Conservation (phyloP, 768 basidiomycete species). For the Collybiopsis confluens region DNA sequence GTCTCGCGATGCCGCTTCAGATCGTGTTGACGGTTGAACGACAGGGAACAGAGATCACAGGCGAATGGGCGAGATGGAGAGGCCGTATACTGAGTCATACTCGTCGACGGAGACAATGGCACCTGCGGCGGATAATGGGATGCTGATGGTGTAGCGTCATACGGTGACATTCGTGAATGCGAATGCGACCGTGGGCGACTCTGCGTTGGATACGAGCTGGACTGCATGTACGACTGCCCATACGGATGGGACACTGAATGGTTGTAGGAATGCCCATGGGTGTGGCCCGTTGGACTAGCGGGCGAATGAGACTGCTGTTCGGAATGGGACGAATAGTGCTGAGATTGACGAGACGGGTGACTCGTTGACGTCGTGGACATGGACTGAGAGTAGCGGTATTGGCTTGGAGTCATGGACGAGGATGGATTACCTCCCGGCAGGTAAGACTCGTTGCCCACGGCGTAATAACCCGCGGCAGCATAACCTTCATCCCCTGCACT, state of each 20-base stretch:
- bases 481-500: conserved; percentile 11
- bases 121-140: conserved; percentile 30
- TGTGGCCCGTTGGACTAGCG: conserved; percentile 13
- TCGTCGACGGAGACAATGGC: conserved; percentile 26
- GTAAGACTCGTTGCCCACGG: conserved; percentile 14
- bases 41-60: conserved; percentile 72
- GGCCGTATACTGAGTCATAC: conserved; percentile 39
- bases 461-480: conserved; percentile 2
- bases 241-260: conserved; percentile 19
- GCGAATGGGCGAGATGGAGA: conserved; percentile 61
- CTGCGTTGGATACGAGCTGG: background rate
- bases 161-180: conserved; percentile 34
- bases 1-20: conserved; percentile 81
- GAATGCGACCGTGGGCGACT: conserved; percentile 32
- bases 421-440: conserved; percentile 28
- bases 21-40: conserved; percentile 85
- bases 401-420: conserved; percentile 16
- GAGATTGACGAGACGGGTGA: conserved; percentile 28
- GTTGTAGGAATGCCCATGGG: conserved; percentile 9
- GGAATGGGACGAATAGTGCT: conserved; percentile 30
- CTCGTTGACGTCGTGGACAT: conserved; percentile 15
- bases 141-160: conserved; percentile 15
- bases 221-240: conserved; percentile 4
- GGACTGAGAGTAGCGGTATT: conserved; percentile 4
- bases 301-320: conserved; percentile 15